A percentile compares a stretch with the other conserved stretches of the same genome.
Evolutionary conservation across 371 early-diverging fungal genomes (phyloP).

Genomic region (Rhizopus arrhizus): DNA sequence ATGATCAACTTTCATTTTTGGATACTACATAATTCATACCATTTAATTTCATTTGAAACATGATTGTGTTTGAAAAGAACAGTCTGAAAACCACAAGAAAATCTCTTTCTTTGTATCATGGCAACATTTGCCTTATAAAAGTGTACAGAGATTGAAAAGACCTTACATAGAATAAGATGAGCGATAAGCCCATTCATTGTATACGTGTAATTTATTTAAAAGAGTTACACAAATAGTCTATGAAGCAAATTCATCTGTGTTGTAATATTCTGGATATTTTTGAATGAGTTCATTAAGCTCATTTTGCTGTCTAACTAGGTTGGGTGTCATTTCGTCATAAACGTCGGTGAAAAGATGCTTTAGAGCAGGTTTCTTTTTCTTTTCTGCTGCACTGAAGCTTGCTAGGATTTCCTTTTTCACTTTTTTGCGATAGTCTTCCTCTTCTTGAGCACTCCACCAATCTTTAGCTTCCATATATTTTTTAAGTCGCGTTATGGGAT

Average conservation of each 20-base stretch:
- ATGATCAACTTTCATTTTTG: no score
- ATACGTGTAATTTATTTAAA: neutral
- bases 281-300: slow-evolving; percentile 78
- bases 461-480: slow-evolving; percentile 82
- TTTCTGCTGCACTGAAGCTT: slow-evolving; percentile 85
- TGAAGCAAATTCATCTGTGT: slow-evolving; percentile 51
- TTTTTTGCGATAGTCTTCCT: slow-evolving; percentile 62
- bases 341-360: slow-evolving; percentile 91
- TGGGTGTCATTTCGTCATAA: slow-evolving; percentile 82
- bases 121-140: no score
- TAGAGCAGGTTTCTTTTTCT: slow-evolving; percentile 83
- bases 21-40: no score
- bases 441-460: slow-evolving; percentile 86
- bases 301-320: slow-evolving; percentile 74
- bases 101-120: no score
- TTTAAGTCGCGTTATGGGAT: slow-evolving; percentile 88
- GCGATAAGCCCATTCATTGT: no score
- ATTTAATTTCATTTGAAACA: no score
- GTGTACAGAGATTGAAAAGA: no score
- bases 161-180: no score
- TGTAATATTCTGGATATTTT: slow-evolving; percentile 90
- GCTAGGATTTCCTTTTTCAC: slow-evolving; percentile 72
- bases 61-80: no score
- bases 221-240: slow-evolving; percentile 1
- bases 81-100: no score